Evolutionary conservation across 345 rosid species (phyloP).

Genomic region (Excoecaria cochinchinensis): DNA sequence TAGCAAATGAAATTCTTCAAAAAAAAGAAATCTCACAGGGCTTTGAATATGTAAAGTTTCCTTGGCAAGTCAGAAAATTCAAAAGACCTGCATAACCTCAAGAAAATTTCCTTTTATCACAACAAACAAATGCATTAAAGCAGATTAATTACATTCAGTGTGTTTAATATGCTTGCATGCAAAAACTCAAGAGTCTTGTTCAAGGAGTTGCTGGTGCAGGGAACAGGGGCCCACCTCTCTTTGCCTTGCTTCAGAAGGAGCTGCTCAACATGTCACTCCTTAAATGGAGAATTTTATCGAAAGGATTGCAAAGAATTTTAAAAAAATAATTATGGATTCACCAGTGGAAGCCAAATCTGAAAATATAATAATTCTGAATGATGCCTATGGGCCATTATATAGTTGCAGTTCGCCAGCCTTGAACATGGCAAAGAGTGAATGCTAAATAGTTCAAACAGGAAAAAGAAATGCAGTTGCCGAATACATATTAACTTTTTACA

Average conservation of each 20-base stretch:
- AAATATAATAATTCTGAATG: neutral
- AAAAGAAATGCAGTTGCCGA: slow-evolving; percentile 10
- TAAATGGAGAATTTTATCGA: neutral
- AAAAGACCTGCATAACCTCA: neutral
- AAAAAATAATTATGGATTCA: neutral
- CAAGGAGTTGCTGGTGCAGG: neutral
- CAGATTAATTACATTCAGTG: neutral
- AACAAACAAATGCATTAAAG: neutral
- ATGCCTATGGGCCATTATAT: neutral
- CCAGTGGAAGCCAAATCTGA: neutral
- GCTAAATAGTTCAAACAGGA: neutral
- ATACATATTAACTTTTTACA: neutral
- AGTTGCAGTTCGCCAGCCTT: neutral
- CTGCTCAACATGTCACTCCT: neutral
- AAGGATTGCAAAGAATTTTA: neutral
- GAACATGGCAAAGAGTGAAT: neutral
- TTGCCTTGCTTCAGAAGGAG: neutral
- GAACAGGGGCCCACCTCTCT: neutral
- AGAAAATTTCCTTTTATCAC: neutral
- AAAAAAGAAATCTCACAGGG: neutral
- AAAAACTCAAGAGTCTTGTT: neutral
- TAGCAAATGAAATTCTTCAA: neutral
- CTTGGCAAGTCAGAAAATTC: neutral
- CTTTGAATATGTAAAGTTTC: neutral
- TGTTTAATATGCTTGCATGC: neutral